These are phyloP conservation scores for Arctium minus DNA, from an alignment of 129 eudicot genomes.

Conservation along the genomic window DNA sequence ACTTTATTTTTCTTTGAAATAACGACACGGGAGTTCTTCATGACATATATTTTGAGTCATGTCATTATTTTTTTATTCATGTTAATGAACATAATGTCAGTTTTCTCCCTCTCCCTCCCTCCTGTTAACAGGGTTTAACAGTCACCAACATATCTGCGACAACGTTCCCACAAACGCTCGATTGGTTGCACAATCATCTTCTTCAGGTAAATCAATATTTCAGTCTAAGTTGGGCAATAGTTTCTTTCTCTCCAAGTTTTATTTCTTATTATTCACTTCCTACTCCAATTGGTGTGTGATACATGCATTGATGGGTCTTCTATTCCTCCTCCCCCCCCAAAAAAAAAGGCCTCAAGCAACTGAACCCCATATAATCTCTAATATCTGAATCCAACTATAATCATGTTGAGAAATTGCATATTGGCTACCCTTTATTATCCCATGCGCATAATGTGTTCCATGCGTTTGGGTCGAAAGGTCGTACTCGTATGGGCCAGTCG, in stretches of 20 bases:
- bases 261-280: neutral
- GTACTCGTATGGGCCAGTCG: neutral
- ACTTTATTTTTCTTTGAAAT: neutral
- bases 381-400: neutral
- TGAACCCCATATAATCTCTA: neutral
- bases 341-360: neutral
- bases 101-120: neutral
- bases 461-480: neutral
- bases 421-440: neutral
- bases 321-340: neutral
- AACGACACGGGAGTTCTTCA: neutral
- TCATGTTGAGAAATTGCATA: neutral
- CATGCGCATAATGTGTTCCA: too few relatives aligned
- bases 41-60: neutral
- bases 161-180: conserved; percentile 68
- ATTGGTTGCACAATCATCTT: conserved; percentile 27
- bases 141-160: conserved; percentile 77
- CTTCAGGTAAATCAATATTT: conserved; percentile 50
- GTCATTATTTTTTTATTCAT: neutral
- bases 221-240: neutral
- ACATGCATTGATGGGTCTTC: neutral
- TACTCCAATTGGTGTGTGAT: neutral
- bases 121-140: conserved; percentile 46
- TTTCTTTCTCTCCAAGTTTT: too few relatives aligned
- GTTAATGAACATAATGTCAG: neutral